These are phyloP conservation scores for Coemansia sp. DNA, from an alignment of 192 early-diverging fungal genomes.

Conservation along the genomic window DNA sequence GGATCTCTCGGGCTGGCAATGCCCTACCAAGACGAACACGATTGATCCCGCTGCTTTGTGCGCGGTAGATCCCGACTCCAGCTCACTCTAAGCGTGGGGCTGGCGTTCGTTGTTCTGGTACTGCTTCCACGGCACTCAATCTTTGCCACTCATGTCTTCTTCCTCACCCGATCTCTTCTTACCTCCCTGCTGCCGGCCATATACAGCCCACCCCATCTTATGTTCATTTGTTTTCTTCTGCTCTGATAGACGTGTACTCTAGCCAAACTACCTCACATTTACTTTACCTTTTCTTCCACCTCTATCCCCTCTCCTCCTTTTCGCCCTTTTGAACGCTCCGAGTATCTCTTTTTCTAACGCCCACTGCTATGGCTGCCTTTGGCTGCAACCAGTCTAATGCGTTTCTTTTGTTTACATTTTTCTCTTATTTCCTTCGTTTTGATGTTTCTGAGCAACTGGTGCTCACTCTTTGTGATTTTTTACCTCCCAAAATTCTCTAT, in stretches of 20 bases:
- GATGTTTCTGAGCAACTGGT: conserved; percentile 6
- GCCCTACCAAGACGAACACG: conserved; percentile 51
- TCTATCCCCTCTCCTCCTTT: conserved; percentile 7
- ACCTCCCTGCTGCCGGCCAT: not conserved
- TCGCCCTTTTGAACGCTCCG: conserved; percentile 2
- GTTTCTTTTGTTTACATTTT: conserved; percentile 12
- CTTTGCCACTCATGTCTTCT: conserved; percentile 1
- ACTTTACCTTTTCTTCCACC: not conserved
- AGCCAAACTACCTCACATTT: conserved; percentile 18
- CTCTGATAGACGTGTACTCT: conserved; percentile 48
- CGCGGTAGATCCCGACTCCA: conserved; percentile 52
- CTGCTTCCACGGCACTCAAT: not conserved
- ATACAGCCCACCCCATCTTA: conserved; percentile 9
- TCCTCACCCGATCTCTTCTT: not conserved
- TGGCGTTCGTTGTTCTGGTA: not conserved
- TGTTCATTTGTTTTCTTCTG: conserved; percentile 23
- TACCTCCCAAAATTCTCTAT: conserved; percentile 6
- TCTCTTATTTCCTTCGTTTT: conserved; percentile 6
- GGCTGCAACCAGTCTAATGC: conserved; percentile 1
- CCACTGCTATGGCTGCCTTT: conserved; percentile 5
- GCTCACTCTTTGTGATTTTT: conserved; percentile 7
- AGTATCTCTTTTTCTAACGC: conserved; percentile 7
- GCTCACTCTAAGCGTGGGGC: conserved; percentile 20
- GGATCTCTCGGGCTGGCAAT: conserved; percentile 52
- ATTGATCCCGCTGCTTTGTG: conserved; percentile 54